These are phyloP conservation scores for Neurospora sp. DNA, from an alignment of 495 filamentous ascomycete species.

Conservation along the genomic window DNA sequence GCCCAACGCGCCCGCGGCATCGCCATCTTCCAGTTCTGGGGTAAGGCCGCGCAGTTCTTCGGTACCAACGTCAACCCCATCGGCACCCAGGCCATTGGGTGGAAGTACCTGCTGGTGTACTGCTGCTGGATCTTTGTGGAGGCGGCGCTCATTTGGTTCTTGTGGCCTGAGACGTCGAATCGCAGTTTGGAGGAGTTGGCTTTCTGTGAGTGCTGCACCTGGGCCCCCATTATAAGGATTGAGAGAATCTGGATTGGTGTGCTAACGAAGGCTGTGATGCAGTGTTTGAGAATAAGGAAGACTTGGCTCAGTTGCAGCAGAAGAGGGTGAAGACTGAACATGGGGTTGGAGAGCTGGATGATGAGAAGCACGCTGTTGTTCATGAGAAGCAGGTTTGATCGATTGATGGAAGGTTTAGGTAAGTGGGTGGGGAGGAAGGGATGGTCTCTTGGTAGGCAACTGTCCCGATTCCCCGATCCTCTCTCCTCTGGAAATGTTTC, in stretches of 20 bases:
- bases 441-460: background rate
- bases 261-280: background rate
- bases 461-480: too few species aligned
- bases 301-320: constrained; percentile 7
- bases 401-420: background rate
- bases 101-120: constrained; percentile 46
- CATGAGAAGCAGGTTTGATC: background rate
- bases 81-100: constrained; percentile 46
- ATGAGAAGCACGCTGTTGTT: background rate
- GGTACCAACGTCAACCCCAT: constrained; percentile 57
- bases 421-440: background rate
- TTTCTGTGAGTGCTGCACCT: constrained; percentile 40
- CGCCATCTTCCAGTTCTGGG: constrained; percentile 55
- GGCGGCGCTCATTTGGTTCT: constrained; percentile 46
- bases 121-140: constrained; percentile 51
- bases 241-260: background rate
- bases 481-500: too few species aligned
- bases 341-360: background rate
- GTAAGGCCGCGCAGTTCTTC: constrained; percentile 36
- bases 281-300: constrained; percentile 18
- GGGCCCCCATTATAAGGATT: background rate
- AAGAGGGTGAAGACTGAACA: background rate
- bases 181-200: constrained; percentile 56
- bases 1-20: constrained; percentile 51
- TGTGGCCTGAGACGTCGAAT: constrained; percentile 54